Evolutionary conservation across 257 asterid genomes (phyloP), one percentile per base, ranked within the genome.

Genomic region (Nicotiana obtusifolia): DNA sequence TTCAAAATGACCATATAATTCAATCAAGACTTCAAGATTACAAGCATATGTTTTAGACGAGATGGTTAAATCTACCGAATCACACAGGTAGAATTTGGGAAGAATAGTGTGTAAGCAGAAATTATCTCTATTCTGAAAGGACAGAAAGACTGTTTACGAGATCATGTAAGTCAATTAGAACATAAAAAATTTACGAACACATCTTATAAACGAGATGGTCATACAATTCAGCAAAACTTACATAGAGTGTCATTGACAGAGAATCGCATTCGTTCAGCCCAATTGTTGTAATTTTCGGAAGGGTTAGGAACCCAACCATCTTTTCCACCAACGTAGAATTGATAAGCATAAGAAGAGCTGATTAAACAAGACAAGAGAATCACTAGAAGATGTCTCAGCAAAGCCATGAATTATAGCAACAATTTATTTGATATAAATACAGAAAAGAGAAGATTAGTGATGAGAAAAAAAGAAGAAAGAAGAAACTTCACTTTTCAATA

Each of bases 181-280:
- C 47, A 37, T 37, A 37, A 37, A 7, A 37, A 7, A 35, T 35
- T 6, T 33, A 33, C 7, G 41, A 33, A 1, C 7, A 33, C 1
- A 33, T 33, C 41, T 33, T 33, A 33, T 33, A 49, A 26, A n/a
- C 2, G 16, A 24, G 7, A 5, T 8, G 31, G 0, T 81, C 11
- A 22, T 8, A 35, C 0, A 11, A 0, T 61, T 81, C 4, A 33
- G 10, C 47, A 17, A 19, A 14, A 81, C 92, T 85, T 87, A 94
- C 98, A 3, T 3, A 94, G 90, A 33, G 97, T 90, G 82, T 92
- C 97, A 31, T 94, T 92, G 52, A 92, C 91, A 84, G 87, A 93
- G 61, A 91, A 94, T 64, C 98, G 85, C 89, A 87, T 15, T 79
- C 94, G 86, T 76, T 69, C 84, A 71, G 97, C 95, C 98, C 98